Base-by-base conservation (phyloP, 2,329 filamentous ascomycete species). In the Fusarium sororula region DNA sequence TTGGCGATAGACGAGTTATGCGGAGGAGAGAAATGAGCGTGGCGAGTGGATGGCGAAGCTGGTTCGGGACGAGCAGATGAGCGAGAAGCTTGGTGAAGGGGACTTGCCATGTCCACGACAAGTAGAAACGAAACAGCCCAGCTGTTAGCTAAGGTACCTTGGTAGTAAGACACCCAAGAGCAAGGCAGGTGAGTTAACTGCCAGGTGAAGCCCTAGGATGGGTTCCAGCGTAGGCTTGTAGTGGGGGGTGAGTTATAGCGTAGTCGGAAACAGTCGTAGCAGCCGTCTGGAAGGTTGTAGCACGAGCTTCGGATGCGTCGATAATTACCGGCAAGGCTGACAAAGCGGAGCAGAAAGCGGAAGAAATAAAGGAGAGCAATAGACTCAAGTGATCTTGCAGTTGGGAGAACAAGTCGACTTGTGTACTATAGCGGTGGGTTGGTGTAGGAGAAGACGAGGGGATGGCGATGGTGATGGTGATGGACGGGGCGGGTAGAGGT, bases 81-180 rank as follows among this genome's bases (percentile, higher is more conserved):
- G 67, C 68, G 70, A 45, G 72, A 78, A 61, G 73, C 66, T 66
- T 75, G 74, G 32, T 73, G 76, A 66, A 70, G 74, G 56, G 77
- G 73, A 60, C 69, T 75, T 66, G 75, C 73, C 77, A 78, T 78
- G 68, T 71, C 73, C 70, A 71, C 69, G 55, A 60, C 58, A 67
- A 63, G 65, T 55, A 66, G 48, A 45, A 42, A 50, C 50, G 56
- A 55, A 44, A 51, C 45, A 65, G 30, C 48, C 48, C 30, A 30
- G 41, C 63, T 48, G 50, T 47, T 41, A 58, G 54, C 63, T 20
- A 15, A 54, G 24, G 32, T 37, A 48, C 56, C n/a, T 37, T 39
- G 35, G 32, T 44, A 53, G 56, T 57, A 53, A 60, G 54, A 50
- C 63, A 54, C 56, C 66, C 60, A 55, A 47, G 37, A 70, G 44